Percentiles rank a stretch among this genome's conserved stretches.
Evolutionary conservation across 2,329 filamentous ascomycete species (phyloP).

Genomic region (Cladophialophora psammophila): DNA sequence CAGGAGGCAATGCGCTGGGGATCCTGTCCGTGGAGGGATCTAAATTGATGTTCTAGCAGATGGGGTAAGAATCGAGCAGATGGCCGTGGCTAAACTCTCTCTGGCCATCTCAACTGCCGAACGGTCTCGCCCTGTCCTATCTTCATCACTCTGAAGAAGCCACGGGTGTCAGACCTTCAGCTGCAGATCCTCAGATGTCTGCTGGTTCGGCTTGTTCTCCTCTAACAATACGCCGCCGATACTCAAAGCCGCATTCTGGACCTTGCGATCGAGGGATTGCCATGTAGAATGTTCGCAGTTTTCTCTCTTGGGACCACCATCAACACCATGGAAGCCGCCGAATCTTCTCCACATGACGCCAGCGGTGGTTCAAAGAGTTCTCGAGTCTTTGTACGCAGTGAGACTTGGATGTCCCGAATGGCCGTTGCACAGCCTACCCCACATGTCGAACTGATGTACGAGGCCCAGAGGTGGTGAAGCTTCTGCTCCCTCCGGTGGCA

Average conservation of each 20-base stretch:
- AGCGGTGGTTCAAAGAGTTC: not conserved
- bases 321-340: slow-evolving; percentile 1
- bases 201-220: not conserved
- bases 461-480: slow-evolving; percentile 4
- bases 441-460: slow-evolving; percentile 17
- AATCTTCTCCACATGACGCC: slow-evolving; percentile 24
- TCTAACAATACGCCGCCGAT: not conserved
- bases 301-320: not conserved
- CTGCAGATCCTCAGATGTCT: not conserved
- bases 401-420: not conserved
- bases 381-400: not conserved
- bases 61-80: slow-evolving; percentile 18
- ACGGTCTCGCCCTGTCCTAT: slow-evolving; percentile 18
- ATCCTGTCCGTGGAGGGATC: slow-evolving; percentile 16
- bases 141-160: not conserved
- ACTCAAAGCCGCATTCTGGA: not conserved
- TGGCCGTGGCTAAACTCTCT: slow-evolving; percentile 14
- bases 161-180: not conserved
- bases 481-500: slow-evolving; percentile 5
- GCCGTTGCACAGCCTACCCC: slow-evolving; percentile 11
- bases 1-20: not conserved
- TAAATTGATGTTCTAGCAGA: slow-evolving; percentile 5
- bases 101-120: slow-evolving; percentile 19
- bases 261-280: not conserved
- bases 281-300: not conserved